These are phyloP conservation scores for Fusarium keratoplasticum DNA, from an alignment of 2,329 filamentous ascomycete species.

Conservation along the genomic window DNA sequence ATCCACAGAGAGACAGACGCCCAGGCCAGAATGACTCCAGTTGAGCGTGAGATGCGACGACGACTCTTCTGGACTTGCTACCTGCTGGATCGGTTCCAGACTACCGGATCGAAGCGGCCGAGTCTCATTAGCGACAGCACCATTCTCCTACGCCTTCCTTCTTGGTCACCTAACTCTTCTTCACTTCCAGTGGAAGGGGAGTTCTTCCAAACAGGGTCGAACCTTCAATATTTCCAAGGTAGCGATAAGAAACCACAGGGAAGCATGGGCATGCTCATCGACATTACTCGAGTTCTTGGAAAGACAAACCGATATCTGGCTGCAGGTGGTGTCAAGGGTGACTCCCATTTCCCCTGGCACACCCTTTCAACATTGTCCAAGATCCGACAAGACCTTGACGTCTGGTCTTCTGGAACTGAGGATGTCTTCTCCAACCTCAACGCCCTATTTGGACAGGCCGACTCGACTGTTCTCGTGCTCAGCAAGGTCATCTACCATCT, in stretches of 20 bases:
- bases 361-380: slow-evolving; percentile 86
- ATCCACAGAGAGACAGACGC: slow-evolving; percentile 80
- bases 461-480: slow-evolving; percentile 82
- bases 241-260: slow-evolving; percentile 78
- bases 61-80: slow-evolving; percentile 93
- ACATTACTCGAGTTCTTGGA: slow-evolving; percentile 84
- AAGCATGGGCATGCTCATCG: slow-evolving; percentile 83
- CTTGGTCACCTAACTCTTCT: slow-evolving; percentile 74
- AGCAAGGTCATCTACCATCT: slow-evolving; percentile 90
- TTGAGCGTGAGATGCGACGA: slow-evolving; percentile 80
- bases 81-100: slow-evolving; percentile 84
- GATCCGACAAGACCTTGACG: slow-evolving; percentile 85
- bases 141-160: slow-evolving; percentile 79
- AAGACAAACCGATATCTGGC: slow-evolving; percentile 87
- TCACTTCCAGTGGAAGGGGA: slow-evolving; percentile 78
- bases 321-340: slow-evolving; percentile 86
- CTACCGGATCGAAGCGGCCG: slow-evolving; percentile 83
- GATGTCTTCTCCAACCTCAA: slow-evolving; percentile 83
- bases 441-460: slow-evolving; percentile 79
- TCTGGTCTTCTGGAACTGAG: slow-evolving; percentile 85
- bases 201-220: slow-evolving; percentile 83
- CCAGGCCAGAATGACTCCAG: slow-evolving; percentile 69
- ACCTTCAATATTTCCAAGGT: slow-evolving; percentile 77
- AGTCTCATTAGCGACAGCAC: slow-evolving; percentile 83
- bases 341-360: slow-evolving; percentile 93